Base-by-base conservation (phyloP, 164 flowering plant genomes). In the Sextonia rubra region DNA sequence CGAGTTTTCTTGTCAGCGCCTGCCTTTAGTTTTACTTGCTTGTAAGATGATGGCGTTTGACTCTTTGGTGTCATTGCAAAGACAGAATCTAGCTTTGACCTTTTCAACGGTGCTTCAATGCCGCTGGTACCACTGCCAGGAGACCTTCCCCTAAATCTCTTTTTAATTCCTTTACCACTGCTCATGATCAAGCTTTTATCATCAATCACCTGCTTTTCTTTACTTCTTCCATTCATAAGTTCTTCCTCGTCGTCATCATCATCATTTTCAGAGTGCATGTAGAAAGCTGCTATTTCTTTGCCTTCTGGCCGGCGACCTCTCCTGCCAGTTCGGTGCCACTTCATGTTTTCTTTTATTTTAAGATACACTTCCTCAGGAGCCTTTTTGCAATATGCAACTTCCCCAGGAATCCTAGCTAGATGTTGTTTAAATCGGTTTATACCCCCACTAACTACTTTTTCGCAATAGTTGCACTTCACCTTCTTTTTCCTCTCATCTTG, bases 401-500 rank as follows among this genome's bases (percentile, higher is more conserved):
- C 96, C 55, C 96, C 92, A 63, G 90, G 90, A 73, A 90, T 89
- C 78, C 89, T 80, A 55, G 96, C 96, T 25, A 90, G 79, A 79
- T 90, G 96, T 69, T 90, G 96, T 78, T 89, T 90, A 69, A 90
- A 89, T 63, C 91, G 82, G 76, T 89, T 90, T 74, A 90, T 90
- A 71, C 92, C 92, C 20, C 96, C 91, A 78, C 92, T 86, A 62
- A 90, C 85, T 58, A 85, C 72, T 79, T 86, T 89, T 48, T 87
- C 89, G 78, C 96, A 90, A 71, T 86, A 89, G 75, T 89, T 90
- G 80, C 92, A 90, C 77, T 89, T 89, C 4, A 90, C 92, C 82
- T 90, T 92, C 76, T 80, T 88, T 67, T 90, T 90, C 74, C 91
- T 91, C 63, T 94, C 97, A 74, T 94, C 98, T 74, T 91, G 77